Evolutionary conservation across 306 rosid genomes (phyloP), one percentile per base, ranked within the genome.

Genomic region (Rosa rugosa): DNA sequence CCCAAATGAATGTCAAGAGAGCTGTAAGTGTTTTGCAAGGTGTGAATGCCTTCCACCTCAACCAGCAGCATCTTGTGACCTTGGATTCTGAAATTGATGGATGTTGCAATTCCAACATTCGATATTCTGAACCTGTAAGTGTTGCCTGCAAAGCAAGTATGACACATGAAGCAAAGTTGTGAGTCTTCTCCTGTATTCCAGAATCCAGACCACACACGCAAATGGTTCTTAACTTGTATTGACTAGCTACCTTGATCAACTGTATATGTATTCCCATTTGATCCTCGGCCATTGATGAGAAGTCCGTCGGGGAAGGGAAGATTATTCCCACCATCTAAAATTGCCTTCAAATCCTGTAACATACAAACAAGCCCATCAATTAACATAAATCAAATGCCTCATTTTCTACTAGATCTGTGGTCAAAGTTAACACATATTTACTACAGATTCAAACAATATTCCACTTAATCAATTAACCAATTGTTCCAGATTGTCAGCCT

Each of bases 21-120:
- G 17, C 83, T 88, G 42, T 91, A 94, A 54, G 84, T 85, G 84
- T 89, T 91, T 72, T 94, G 98, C 51, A 92, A 89, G 2, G 90
- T 72, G 85, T 94, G 98, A 10, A 88, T 85, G 83, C 98, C 98
- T 92, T 94, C 98, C 62, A 94, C 94, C 89, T 94, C 98, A 36
- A 90, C 93, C 67, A 94, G 83, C 66, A 78, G 20, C 90, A 94
- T 81, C 83, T 85, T 92, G 83, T 92, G 98, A 63, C 96, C 97
- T 81, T 94, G 91, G 75, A 94, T 89, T 85, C 98, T 89, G 77
- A 94, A 87, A 76, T 94, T 94, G 50, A 94, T 88, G 2, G 97
- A 87, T 27, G 92, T 89, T 49, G 88, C 77, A 49, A 92, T 81
- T 62, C 98, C 98, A 78, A 94, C 98, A 38, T 94, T 94, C 0